These are phyloP conservation scores for Huntiella moniliformis DNA, from an alignment of 2,329 filamentous ascomycete species.

Conservation along the genomic window DNA sequence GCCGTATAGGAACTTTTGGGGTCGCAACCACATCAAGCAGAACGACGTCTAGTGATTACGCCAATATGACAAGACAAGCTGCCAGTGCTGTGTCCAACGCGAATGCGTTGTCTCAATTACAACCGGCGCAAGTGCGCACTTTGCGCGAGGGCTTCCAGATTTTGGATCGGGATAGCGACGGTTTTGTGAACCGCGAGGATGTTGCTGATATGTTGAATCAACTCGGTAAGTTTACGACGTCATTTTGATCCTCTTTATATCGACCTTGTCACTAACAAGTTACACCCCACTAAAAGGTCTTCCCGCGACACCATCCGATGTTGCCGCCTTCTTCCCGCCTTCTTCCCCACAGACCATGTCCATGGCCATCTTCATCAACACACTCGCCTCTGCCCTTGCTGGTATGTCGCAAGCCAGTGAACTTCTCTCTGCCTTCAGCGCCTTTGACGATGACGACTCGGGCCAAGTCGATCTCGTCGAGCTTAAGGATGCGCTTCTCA, in stretches of 20 bases:
- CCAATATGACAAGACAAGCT: slow-evolving; percentile 10
- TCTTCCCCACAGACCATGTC: slow-evolving; percentile 54
- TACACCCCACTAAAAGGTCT: slow-evolving; percentile 34
- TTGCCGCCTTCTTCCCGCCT: slow-evolving; percentile 69
- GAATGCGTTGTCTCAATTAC: slow-evolving; percentile 50
- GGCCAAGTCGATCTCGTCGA: slow-evolving; percentile 77
- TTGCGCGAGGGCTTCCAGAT: slow-evolving; percentile 89
- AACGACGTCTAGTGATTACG: slow-evolving; percentile 3
- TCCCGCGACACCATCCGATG: slow-evolving; percentile 48
- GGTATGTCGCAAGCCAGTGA: slow-evolving; percentile 62
- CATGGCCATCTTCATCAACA: slow-evolving; percentile 71
- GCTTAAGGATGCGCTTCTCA: slow-evolving; percentile 62
- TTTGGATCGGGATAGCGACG: slow-evolving; percentile 75
- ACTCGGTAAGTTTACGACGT: slow-evolving; percentile 36
- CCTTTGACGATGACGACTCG: slow-evolving; percentile 89
- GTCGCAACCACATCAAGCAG: slow-evolving; percentile 2
- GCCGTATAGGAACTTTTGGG: slow-evolving; percentile 3
- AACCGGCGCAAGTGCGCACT: slow-evolving; percentile 65
- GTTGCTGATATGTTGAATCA: slow-evolving; percentile 76
- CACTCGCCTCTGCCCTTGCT: slow-evolving; percentile 54
- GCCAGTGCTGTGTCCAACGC: slow-evolving; percentile 18
- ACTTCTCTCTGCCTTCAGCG: slow-evolving; percentile 74
- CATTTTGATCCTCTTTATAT: background rate
- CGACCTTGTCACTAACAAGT: background rate
- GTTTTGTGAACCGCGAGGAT: slow-evolving; percentile 62